Evolutionary conservation across 805 yeast species (phyloP), one percentile per base, ranked within the genome.

Genomic region (Candida wancherniae): DNA sequence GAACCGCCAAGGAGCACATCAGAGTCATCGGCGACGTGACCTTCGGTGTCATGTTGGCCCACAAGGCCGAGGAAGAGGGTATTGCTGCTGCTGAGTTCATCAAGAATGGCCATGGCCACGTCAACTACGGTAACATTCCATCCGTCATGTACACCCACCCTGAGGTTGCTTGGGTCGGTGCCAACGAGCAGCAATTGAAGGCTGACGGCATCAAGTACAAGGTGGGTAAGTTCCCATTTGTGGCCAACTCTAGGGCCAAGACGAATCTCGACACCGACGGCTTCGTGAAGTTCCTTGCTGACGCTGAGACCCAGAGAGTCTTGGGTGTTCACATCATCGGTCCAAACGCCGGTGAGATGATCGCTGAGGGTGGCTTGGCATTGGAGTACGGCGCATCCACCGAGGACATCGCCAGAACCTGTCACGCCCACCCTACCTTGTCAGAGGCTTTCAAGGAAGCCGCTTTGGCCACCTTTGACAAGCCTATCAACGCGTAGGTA

Each of bases 21-120:
- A 84, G 95, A 66, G 94, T 87, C 53, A 85, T 92, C 63, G 99
- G 99, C 63, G 99, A 92, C 58, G 97, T 81, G 34, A 92, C 99
- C 24, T 92, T 85, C 53, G 99, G 99, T 51, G 90, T 95, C 51
- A 92, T 92, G 99, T 77, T 92, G 67, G 99, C 99, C 45, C 99
- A 92, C 76, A 92, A 92, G 75, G 99, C 99, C 42, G 99, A 92
- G 73, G 99, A 92, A 63, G 99, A 92, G 73, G 99, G 96, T 67
- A 81, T 92, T 49, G 99, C 99, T 36, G 97, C 95, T 47, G 97
- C 75, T 45, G 99, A 92, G 70, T 84, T 77, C 71, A 77, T 92
- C 61, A 86, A 86, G 72, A 65, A 65, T 48, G 98, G 97, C 46
- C 84, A 83, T 58, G 99, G 99, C 39, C 98, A 92, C 61, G 97